Evolutionary conservation across 2,329 filamentous ascomycete species (phyloP), one percentile per base, ranked within the genome.

Genomic region (Pseudogymnoascus sp.): DNA sequence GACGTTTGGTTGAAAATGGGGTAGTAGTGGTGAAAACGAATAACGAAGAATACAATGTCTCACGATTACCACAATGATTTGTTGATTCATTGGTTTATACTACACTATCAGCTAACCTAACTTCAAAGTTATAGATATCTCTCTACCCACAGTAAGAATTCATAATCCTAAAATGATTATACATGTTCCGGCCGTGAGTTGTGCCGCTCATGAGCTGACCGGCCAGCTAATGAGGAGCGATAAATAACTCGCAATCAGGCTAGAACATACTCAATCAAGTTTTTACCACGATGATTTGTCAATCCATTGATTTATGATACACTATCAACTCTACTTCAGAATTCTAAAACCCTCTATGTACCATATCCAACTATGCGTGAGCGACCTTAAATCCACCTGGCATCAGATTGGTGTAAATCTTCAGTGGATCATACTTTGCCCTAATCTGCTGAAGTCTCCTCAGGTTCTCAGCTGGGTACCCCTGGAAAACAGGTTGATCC

Each of bases 381-480:
- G 40, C 61, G 3, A 68, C 64, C 59, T 68, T 68, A 59, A 65
- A 68, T 7, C 66, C 66, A 25, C 66, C 66, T 11, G 64, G 64
- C 64, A 66, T 67, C 42, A 68, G 42, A 38, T 65, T 42, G 11
- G 65, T 68, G 28, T 76, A 78, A 2, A 71, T 67, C 1, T 68
- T 64, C 0, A 66, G 16, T 0, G 75, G 73, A 64, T 78, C 76
- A 64, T 77, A 76, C 4, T 60, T 66, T 1, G 66, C 63, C 14
- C 72, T 64, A 8, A 76, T 69, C 5, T 64, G 60, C 16, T 68
- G 68, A 71, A 78, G 69, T 18, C 70, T 73, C 36, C 67, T 63
- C 0, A 77, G 63, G 44, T 78, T 78, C 56, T 73, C 71, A 5
- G 59, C 36, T 0, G 73, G 71, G 46, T 76, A 75, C 0, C 70